Evolutionary conservation across 129 eudicot species (phyloP).

Genomic region (Flaveria robusta): DNA sequence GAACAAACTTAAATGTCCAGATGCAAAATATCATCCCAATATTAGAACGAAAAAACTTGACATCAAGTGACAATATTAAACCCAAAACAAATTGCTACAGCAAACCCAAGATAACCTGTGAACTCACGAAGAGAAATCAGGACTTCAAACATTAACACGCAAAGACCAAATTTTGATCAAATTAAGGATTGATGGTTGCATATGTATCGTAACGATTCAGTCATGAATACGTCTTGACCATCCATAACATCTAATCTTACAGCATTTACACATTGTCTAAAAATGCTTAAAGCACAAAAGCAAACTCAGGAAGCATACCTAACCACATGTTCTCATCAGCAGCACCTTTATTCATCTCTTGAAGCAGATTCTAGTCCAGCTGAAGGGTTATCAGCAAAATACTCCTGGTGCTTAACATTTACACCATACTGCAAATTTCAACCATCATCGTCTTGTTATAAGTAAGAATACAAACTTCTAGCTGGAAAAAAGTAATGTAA

Average conservation of each 20-base stretch:
- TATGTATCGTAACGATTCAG: not conserved
- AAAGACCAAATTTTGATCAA: not conserved
- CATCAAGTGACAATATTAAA: too few relatives aligned
- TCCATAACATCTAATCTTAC: slow-evolving; percentile 6
- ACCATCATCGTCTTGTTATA: slow-evolving; percentile 4
- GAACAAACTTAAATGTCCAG: too few relatives aligned
- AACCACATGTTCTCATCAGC: not conserved
- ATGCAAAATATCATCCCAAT: too few relatives aligned
- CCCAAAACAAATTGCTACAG: too few relatives aligned
- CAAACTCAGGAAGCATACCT: slow-evolving; percentile 5
- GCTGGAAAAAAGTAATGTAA: not conserved
- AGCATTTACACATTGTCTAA: slow-evolving; percentile 12
- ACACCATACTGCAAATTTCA: slow-evolving; percentile 70
- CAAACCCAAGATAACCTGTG: not conserved
- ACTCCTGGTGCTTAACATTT: slow-evolving; percentile 89
- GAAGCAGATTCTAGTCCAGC: slow-evolving; percentile 77
- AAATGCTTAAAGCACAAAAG: not conserved
- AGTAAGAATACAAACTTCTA: not conserved
- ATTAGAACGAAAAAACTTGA: too few relatives aligned
- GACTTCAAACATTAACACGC: not conserved
- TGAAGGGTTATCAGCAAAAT: slow-evolving; percentile 91
- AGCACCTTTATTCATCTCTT: slow-evolving; percentile 62
- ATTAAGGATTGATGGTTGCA: not conserved
- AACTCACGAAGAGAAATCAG: not conserved
- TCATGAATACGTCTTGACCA: not conserved